These are phyloP conservation scores for Penicillium capsulatum DNA, from an alignment of 2,329 filamentous ascomycete species.

Conservation along the genomic window DNA sequence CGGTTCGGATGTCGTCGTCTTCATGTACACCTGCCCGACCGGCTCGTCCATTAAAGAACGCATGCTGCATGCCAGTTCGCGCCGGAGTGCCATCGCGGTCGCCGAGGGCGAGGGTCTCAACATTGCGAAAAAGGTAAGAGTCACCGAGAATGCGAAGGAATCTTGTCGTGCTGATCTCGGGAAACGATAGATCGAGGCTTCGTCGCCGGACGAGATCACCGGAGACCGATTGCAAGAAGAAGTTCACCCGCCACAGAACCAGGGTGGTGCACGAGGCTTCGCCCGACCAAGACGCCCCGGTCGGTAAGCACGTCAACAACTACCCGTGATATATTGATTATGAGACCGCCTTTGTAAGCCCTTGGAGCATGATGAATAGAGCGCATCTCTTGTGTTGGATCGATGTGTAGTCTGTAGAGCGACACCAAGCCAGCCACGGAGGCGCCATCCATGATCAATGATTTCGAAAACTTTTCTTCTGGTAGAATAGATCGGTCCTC, in stretches of 20 bases:
- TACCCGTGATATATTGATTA: slow-evolving; percentile 2
- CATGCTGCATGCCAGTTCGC: slow-evolving; percentile 61
- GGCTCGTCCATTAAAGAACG: slow-evolving; percentile 60
- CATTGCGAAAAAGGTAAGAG: slow-evolving; percentile 53
- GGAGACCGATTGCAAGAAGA: slow-evolving; percentile 51
- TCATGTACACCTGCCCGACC: slow-evolving; percentile 62
- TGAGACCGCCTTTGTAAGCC: slow-evolving; percentile 7
- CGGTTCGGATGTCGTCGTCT: slow-evolving; percentile 49
- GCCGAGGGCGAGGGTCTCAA: slow-evolving; percentile 55
- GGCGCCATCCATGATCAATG: slow-evolving; percentile 28
- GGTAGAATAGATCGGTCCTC: slow-evolving; percentile 82
- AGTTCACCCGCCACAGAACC: slow-evolving; percentile 49
- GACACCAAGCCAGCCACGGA: slow-evolving; percentile 8
- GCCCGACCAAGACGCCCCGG: slow-evolving; percentile 62
- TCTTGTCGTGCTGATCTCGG: slow-evolving; percentile 16
- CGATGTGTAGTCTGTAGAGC: neutral
- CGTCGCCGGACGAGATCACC: slow-evolving; percentile 56
- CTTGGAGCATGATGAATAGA: neutral
- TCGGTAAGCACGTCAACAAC: too few relatives aligned
- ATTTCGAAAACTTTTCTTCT: slow-evolving; percentile 60
- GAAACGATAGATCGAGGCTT: slow-evolving; percentile 52
- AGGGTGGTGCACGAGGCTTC: slow-evolving; percentile 51
- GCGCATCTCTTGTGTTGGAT: too few relatives aligned
- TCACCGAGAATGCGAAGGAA: slow-evolving; percentile 1
- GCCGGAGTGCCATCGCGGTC: slow-evolving; percentile 50